Evolutionary conservation across 257 asterid species (phyloP), one percentile per base, ranked within the genome.

Genomic region (Avicennia marina): DNA sequence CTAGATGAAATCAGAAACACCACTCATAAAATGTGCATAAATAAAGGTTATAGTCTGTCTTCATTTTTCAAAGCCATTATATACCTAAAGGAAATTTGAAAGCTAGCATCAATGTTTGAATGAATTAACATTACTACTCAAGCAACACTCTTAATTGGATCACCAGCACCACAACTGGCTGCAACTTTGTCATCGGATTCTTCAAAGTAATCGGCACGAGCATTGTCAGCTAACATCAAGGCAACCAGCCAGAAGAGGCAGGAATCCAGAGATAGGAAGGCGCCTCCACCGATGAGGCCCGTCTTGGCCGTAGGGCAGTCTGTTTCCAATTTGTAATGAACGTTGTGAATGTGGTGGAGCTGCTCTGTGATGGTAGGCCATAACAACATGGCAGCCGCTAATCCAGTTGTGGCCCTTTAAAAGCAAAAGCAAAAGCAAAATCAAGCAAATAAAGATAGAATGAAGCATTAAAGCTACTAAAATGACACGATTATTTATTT

Each of bases 211-310:
- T 90, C 97, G 42, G 80, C 76, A 7, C 97, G 94, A 20, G 83
- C 84, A 40, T 90, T 90, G 61, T 78, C 78, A 0, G 85, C 97
- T 64, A 55, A 70, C 98, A 93, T 89, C 74, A 93, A 56, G 0
- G 95, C 78, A 11, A 93, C 95, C 78, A 93, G 61, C 87, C 94
- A 93, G 77, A 93, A 79, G 32, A 93, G 95, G 62, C 83, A 70
- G 0, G 98, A 75, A 59, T 93, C 95, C 1, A 93, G 87, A 10
- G 97, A 81, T 4, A 93, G 73, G 58, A 93, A 89, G 1, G 98
- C 98, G n/a, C 98, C 98, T 39, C 98, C 98, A 1, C 98, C 98
- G 2, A 93, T 80, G 75, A 93, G 79, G 22, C 98, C 98, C 0
- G 98, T 88, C 84, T 93, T 89, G 60, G 98, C 98, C n/a, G 97